A percentile compares a stretch with the other conserved stretches of the same genome.
Evolutionary conservation across 495 filamentous ascomycete species (phyloP).

Genomic region (Neurospora sp.): DNA sequence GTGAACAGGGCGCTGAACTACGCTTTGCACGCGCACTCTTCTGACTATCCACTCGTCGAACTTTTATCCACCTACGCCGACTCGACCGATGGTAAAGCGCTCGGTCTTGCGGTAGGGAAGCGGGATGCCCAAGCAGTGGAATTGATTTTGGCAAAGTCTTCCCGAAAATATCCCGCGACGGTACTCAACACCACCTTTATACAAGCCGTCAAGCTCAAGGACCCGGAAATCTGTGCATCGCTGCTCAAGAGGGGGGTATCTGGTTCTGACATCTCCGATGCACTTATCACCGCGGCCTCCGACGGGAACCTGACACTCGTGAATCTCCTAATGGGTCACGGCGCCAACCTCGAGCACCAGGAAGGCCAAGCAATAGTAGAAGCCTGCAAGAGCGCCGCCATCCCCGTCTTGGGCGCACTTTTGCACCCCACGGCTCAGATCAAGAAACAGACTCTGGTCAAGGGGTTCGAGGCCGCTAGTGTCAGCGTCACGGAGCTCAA

Average conservation of each 20-base stretch:
- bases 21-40: slow-evolving; percentile 26
- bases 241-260: slow-evolving; percentile 29
- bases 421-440: slow-evolving; percentile 20
- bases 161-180: slow-evolving; percentile 11
- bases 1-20: slow-evolving; percentile 34
- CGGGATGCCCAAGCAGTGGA: slow-evolving; percentile 26
- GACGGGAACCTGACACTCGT: slow-evolving; percentile 36
- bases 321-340: slow-evolving; percentile 27
- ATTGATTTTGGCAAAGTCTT: slow-evolving; percentile 25
- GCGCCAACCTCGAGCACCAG: slow-evolving; percentile 33
- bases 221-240: slow-evolving; percentile 21
- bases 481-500: slow-evolving; percentile 27
- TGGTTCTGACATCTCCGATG: slow-evolving; percentile 26
- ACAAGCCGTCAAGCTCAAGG: slow-evolving; percentile 20
- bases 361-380: slow-evolving; percentile 36
- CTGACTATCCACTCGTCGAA: slow-evolving; percentile 29
- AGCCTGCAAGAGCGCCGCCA: slow-evolving; percentile 29
- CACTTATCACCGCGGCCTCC: slow-evolving; percentile 29
- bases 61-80: slow-evolving; percentile 29
- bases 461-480: slow-evolving; percentile 35
- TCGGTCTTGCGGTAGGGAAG: slow-evolving; percentile 25
- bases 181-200: slow-evolving; percentile 23
- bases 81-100: slow-evolving; percentile 29
- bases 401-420: slow-evolving; percentile 32
- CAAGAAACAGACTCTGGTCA: slow-evolving; percentile 23